A percentile compares a stretch with the other conserved stretches of the same genome.
phyloP scores from a whole-genome alignment of 140 eudicot genomes.

The Stevia rebaudiana region DNA sequence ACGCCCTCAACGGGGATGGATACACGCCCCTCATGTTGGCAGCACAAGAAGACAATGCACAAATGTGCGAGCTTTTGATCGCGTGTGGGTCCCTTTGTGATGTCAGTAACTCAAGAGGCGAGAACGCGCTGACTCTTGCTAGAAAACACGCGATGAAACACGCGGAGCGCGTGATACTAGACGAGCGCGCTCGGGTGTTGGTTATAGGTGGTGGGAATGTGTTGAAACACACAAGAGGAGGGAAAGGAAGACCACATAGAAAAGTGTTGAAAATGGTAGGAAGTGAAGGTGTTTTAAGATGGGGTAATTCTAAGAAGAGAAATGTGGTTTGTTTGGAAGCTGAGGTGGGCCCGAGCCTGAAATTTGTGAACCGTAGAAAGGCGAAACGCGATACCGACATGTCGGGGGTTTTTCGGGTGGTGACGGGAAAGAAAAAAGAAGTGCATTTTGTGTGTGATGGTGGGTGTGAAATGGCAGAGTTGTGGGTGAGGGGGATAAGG shows the following conservation, averaged over 20 bases:
- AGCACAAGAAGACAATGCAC: constrained; percentile 67
- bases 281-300: constrained; percentile 47
- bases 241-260: constrained; percentile 65
- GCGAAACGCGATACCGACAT: constrained; percentile 50
- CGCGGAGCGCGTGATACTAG: constrained; percentile 51
- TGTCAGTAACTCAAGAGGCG: constrained; percentile 51
- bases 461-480: constrained; percentile 68
- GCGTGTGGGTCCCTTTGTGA: constrained; percentile 53
- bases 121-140: constrained; percentile 68
- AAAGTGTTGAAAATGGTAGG: constrained; percentile 54
- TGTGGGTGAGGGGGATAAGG: constrained; percentile 93
- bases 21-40: constrained; percentile 92
- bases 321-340: constrained; percentile 70
- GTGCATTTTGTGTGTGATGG: constrained; percentile 89
- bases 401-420: constrained; percentile 64
- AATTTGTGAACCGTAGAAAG: constrained; percentile 47
- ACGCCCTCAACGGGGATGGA: constrained; percentile 60
- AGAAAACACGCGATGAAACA: constrained; percentile 34
- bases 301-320: constrained; percentile 79
- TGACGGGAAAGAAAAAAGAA: constrained; percentile 68
- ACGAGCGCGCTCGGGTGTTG: constrained; percentile 55
- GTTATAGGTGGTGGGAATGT: constrained; percentile 55
- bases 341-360: constrained; percentile 60
- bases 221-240: constrained; percentile 74
- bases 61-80: constrained; percentile 56